Base-by-base conservation (phyloP, 441 rosid species). In the Hypseocharis bilobata region DNA sequence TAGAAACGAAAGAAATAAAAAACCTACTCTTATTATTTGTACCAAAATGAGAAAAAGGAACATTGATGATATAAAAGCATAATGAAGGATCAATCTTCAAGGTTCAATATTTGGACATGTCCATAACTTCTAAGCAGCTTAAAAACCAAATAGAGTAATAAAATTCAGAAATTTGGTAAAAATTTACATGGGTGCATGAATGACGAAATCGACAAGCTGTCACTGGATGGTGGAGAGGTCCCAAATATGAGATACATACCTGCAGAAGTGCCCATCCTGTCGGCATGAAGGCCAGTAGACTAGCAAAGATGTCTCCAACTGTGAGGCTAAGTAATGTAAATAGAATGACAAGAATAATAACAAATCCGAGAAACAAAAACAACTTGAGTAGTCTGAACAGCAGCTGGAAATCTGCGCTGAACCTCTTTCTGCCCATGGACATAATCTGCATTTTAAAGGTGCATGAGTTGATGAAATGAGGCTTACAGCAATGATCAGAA, bases 211-310 rank as follows among this genome's bases (percentile, higher is more conserved):
- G n/a, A 20, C 1, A 45, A 13, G 57, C 51, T 27, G 13, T 19
- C 32, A 16, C 60, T 13, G 20, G 40, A 32, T 27, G 62, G 62
- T 25, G 28, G 28, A 52, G 57, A 23, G 1, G 3, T 22, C 28
- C 25, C 10, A 19, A 52, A 52, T 19, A n/a, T 28, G 34, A 57
- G 36, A 28, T 23, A 17, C 38, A 42, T 73, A 83, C 94, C 89
- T 82, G 99, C 30, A 94, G 85, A 72, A 94, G 47, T n/a, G 96
- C 99, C 96, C 96, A 89, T 58, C 96, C 99, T 0, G 97, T 87
- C 1, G 97, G 99, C 60, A 88, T 56, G 67, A 86, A 91, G 22
- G 96, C 99, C 64, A 94, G 84, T 25, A 91, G 59, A 74, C 92
- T 79, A 78, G 86, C 93, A 62, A 91, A 70, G 72, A 94, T 82